phyloP scores from a whole-genome alignment of 257 asterid genomes.

The Scutellaria baicalensis region DNA sequence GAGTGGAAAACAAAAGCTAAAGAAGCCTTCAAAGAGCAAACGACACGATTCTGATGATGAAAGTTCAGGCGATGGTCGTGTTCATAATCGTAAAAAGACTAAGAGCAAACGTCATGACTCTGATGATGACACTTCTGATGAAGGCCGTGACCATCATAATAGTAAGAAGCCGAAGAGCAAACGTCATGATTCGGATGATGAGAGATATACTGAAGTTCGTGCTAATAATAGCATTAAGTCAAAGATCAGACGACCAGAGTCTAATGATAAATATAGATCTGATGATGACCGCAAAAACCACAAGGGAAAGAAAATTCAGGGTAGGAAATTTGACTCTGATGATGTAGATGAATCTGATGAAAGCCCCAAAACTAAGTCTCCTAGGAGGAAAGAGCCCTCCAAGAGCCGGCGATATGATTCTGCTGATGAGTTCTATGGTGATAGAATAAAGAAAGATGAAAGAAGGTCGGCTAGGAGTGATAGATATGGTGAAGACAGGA shows the following conservation, averaged over 20 bases:
- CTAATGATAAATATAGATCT: conserved; percentile 24
- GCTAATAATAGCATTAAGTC: conserved; percentile 4
- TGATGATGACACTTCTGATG: conserved; percentile 21
- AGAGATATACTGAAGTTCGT: conserved; percentile 14
- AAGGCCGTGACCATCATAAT: not conserved
- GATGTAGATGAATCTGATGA: conserved; percentile 32
- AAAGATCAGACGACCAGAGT: conserved; percentile 6
- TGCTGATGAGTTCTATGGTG: conserved; percentile 24
- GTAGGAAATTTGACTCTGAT: conserved; percentile 17
- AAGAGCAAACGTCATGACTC: conserved; percentile 5
- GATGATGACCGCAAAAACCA: conserved; percentile 24
- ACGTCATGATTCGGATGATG: conserved; percentile 20
- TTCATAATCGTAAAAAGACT: not conserved
- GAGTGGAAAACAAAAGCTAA: conserved; percentile 12
- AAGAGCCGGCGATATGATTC: conserved; percentile 33
- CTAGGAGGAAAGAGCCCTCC: conserved; percentile 26
- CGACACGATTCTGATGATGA: not conserved
- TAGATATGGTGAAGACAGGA: not conserved
- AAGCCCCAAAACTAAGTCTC: conserved; percentile 19
- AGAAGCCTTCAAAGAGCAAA: conserved; percentile 9
- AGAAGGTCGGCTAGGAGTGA: not conserved
- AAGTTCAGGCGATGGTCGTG: conserved; percentile 10
- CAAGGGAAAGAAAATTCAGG: conserved; percentile 14
- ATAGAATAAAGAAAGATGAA: conserved; percentile 15
- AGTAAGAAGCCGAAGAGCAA: conserved; percentile 8